These are phyloP conservation scores for Scopulariopsis brevicaulis DNA, from an alignment of 2,329 filamentous ascomycete genomes.

Conservation along the genomic window DNA sequence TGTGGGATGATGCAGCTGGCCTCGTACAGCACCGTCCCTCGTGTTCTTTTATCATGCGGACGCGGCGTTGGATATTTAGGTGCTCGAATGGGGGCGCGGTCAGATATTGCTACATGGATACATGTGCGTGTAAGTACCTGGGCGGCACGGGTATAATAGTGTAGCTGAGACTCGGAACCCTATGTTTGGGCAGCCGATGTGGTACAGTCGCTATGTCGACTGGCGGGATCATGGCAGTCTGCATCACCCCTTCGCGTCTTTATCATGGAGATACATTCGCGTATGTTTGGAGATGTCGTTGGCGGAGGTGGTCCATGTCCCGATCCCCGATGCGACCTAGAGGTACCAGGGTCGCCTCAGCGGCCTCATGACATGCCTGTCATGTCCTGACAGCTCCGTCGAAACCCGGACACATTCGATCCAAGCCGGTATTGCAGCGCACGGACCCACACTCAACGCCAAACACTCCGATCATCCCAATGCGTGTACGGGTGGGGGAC, in stretches of 20 bases:
- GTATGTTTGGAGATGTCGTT: too few species aligned
- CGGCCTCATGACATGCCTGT: too few species aligned
- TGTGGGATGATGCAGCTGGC: not conserved
- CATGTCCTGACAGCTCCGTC: too few species aligned
- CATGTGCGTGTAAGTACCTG: not conserved
- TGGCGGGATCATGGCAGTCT: not conserved
- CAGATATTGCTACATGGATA: not conserved
- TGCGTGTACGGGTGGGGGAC: not conserved
- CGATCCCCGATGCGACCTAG: too few species aligned
- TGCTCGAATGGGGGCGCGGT: not conserved
- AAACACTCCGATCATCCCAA: not conserved
- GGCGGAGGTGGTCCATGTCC: too few species aligned
- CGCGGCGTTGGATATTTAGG: not conserved
- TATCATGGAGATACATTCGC: too few species aligned
- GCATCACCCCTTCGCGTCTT: not conserved
- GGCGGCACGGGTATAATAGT: not conserved
- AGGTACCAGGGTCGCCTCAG: too few species aligned
- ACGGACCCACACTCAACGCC: not conserved
- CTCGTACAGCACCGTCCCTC: not conserved
- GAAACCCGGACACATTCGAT: too few species aligned
- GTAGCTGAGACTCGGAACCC: not conserved
- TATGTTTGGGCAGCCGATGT: not conserved
- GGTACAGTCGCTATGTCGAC: not conserved
- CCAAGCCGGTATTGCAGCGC: not conserved
- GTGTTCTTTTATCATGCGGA: not conserved